Evolutionary conservation across 305 asterid species (phyloP).

Genomic region (Rubia tinctorum): DNA sequence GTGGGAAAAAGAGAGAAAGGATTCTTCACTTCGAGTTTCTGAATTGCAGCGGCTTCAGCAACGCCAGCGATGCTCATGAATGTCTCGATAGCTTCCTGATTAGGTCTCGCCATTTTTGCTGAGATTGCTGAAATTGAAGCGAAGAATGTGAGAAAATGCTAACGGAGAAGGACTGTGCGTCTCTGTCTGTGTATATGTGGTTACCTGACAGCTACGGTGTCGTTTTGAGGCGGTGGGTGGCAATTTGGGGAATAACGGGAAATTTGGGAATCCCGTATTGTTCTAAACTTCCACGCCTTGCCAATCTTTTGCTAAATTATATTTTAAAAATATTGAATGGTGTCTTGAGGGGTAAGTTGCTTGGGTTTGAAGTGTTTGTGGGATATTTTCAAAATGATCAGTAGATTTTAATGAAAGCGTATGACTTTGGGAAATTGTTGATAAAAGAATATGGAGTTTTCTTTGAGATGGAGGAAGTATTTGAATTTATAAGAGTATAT

Average conservation of each 20-base stretch:
- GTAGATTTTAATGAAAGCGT: background rate
- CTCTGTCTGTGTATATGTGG: constrained; percentile 5
- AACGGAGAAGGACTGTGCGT: background rate
- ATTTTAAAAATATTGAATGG: background rate
- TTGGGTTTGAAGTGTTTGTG: background rate
- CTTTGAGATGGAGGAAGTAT: too few relatives aligned
- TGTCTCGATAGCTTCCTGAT: constrained; percentile 69
- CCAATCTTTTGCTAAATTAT: background rate
- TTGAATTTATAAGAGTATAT: too few relatives aligned
- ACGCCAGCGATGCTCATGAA: constrained; percentile 85
- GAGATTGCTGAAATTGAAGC: background rate
- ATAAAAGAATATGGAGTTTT: too few relatives aligned
- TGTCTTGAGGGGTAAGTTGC: constrained; percentile 28
- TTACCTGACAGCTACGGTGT: background rate
- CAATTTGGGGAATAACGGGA: constrained; percentile 13
- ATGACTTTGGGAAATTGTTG: too few relatives aligned
- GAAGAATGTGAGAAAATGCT: background rate
- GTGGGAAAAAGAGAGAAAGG: background rate
- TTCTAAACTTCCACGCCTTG: constrained; percentile 29
- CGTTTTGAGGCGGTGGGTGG: background rate
- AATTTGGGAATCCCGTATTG: constrained; percentile 6
- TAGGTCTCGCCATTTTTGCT: constrained; percentile 55
- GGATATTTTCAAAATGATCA: background rate
- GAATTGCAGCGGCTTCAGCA: constrained; percentile 59
- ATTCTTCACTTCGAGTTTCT: constrained; percentile 56